These are phyloP conservation scores for Aspergillus sp. DNA, from an alignment of 2,329 filamentous ascomycete genomes.

Conservation along the genomic window DNA sequence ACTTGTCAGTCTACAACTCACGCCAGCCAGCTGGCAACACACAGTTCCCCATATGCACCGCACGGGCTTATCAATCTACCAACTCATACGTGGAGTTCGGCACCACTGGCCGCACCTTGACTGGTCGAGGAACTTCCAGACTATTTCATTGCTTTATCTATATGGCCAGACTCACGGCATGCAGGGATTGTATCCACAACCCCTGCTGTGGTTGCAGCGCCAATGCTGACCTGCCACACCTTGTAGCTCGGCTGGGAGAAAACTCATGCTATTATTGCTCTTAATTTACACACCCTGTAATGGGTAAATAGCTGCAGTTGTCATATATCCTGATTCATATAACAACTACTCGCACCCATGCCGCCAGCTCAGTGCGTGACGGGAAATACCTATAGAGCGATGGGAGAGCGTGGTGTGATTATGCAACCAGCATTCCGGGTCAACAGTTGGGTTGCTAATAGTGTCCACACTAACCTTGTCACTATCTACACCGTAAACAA, in stretches of 20 bases:
- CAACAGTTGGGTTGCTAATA: background rate
- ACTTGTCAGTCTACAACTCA: background rate
- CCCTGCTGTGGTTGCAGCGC: conserved; percentile 16
- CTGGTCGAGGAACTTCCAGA: background rate
- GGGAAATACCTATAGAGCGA: background rate
- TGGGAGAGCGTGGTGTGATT: background rate
- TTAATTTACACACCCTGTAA: background rate
- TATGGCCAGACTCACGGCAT: background rate
- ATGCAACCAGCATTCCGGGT: background rate
- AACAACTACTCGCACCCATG: no score
- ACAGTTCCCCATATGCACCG: background rate
- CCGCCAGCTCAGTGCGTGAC: background rate
- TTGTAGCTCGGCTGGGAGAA: background rate
- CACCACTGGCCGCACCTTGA: background rate
- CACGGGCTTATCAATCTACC: background rate
- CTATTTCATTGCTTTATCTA: background rate
- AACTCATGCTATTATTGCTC: background rate
- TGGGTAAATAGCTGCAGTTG: background rate
- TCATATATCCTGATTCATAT: background rate
- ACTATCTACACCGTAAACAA: background rate
- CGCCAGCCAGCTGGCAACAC: background rate
- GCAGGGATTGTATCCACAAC: conserved; percentile 8
- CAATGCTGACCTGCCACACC: conserved; percentile 8
- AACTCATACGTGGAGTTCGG: conserved; percentile 1
- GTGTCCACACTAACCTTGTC: background rate